These are phyloP conservation scores for Santalum album DNA, from an alignment of 164 flowering plant species.

Conservation along the genomic window DNA sequence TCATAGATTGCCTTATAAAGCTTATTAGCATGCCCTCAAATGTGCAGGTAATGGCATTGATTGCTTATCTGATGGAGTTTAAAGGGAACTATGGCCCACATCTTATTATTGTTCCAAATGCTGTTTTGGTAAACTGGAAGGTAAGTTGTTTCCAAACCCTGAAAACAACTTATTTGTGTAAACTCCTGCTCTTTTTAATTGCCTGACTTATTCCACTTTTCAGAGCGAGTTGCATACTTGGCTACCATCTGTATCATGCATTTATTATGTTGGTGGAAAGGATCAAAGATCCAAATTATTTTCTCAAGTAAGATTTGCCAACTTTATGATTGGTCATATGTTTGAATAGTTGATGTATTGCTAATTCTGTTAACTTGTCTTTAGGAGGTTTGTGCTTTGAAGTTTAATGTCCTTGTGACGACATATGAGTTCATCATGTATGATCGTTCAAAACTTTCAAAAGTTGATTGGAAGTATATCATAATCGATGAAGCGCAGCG, in stretches of 20 bases:
- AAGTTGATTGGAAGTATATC: slow-evolving; percentile 96
- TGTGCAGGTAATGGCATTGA: slow-evolving; percentile 92
- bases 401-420: slow-evolving; percentile 96
- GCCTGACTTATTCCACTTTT: slow-evolving; percentile 14
- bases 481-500: slow-evolving; percentile 99
- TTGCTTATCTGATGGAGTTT: slow-evolving; percentile 97
- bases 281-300: slow-evolving; percentile 88
- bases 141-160: slow-evolving; percentile 22
- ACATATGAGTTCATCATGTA: slow-evolving; percentile 98
- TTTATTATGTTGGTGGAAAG: slow-evolving; percentile 89
- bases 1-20: background rate
- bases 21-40: background rate
- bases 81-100: slow-evolving; percentile 99
- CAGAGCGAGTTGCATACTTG: slow-evolving; percentile 96
- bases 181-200: background rate
- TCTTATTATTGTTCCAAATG: slow-evolving; percentile 98
- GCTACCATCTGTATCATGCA: slow-evolving; percentile 92
- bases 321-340: background rate
- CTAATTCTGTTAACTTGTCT: slow-evolving; percentile 5
- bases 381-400: slow-evolving; percentile 91
- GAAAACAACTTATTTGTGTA: background rate
- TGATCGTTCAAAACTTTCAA: slow-evolving; percentile 92
- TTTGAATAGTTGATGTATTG: background rate
- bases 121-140: slow-evolving; percentile 99
- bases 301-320: slow-evolving; percentile 60